These are phyloP conservation scores for Boletus pseudopeckii DNA, from an alignment of 768 basidiomycete genomes.

Conservation along the genomic window DNA sequence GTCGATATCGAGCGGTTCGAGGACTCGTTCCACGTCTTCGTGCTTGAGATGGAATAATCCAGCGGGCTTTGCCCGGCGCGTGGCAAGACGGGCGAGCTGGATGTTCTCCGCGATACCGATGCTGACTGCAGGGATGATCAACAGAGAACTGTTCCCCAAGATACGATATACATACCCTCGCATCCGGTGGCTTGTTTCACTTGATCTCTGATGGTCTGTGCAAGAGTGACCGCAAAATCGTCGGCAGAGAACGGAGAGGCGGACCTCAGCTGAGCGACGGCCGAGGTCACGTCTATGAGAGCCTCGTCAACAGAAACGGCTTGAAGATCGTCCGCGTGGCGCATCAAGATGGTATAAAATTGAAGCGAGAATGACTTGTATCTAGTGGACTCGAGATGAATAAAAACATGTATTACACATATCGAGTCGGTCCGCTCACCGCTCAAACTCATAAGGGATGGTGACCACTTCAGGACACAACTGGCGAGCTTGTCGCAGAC, in stretches of 20 bases:
- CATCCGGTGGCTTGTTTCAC: constrained; percentile 80
- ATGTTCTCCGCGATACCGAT: constrained; percentile 93
- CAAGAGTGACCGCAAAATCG: constrained; percentile 74
- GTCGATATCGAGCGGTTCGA: constrained; percentile 69
- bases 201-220: constrained; percentile 75
- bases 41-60: constrained; percentile 72
- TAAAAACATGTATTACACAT: not conserved
- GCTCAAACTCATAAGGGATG: constrained; percentile 93
- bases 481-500: constrained; percentile 75
- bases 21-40: constrained; percentile 48
- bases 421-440: constrained; percentile 37
- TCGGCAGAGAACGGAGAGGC: constrained; percentile 22
- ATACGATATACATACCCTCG: constrained; percentile 50
- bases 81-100: constrained; percentile 88
- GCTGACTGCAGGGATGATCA: constrained; percentile 55
- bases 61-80: constrained; percentile 87
- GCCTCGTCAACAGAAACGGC: constrained; percentile 98
- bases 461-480: constrained; percentile 72
- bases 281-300: constrained; percentile 78
- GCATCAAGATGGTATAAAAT: constrained; percentile 92
- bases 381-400: constrained; percentile 36
- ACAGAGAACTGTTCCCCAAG: not conserved
- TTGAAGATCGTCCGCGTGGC: constrained; percentile 85
- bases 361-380: constrained; percentile 81
- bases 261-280: constrained; percentile 40